Evolutionary conservation across 2,329 filamentous ascomycete species (phyloP).

Genomic region (Byssoonygena ceratinophila): DNA sequence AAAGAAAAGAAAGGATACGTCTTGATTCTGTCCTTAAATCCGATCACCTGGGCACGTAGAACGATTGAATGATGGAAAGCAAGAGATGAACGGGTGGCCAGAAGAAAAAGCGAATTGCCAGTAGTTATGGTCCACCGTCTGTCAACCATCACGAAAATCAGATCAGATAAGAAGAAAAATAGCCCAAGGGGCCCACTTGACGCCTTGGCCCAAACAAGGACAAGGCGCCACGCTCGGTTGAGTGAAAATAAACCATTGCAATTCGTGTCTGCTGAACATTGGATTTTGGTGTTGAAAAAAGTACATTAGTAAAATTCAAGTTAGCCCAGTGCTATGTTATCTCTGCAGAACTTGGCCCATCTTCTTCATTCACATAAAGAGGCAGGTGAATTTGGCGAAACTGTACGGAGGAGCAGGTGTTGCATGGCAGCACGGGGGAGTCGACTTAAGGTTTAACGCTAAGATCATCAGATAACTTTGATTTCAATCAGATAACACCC

Average conservation of each 20-base stretch:
- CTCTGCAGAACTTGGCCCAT: no score
- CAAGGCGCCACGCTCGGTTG: not conserved
- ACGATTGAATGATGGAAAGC: no score
- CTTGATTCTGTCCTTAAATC: no score
- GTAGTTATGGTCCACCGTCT: not conserved
- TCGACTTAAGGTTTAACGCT: not conserved
- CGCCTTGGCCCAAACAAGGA: not conserved
- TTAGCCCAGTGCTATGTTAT: not conserved
- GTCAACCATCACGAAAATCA: not conserved
- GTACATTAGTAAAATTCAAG: not conserved
- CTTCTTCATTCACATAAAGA: no score
- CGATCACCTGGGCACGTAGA: no score
- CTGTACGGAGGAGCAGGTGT: no score
- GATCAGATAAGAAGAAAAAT: constrained; percentile 7
- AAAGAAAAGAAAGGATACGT: no score
- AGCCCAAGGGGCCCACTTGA: not conserved
- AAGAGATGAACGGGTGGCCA: not conserved
- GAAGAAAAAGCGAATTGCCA: not conserved
- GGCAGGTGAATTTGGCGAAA: no score
- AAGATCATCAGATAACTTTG: constrained; percentile 4
- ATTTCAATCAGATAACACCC: constrained; percentile 1
- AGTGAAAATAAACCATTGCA: no score
- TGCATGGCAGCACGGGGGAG: no score
- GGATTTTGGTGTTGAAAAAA: no score
- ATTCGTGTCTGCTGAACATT: no score